Evolutionary conservation across 148 eudicot genomes (phyloP).

Genomic region (Rhododendron griersonianum): DNA sequence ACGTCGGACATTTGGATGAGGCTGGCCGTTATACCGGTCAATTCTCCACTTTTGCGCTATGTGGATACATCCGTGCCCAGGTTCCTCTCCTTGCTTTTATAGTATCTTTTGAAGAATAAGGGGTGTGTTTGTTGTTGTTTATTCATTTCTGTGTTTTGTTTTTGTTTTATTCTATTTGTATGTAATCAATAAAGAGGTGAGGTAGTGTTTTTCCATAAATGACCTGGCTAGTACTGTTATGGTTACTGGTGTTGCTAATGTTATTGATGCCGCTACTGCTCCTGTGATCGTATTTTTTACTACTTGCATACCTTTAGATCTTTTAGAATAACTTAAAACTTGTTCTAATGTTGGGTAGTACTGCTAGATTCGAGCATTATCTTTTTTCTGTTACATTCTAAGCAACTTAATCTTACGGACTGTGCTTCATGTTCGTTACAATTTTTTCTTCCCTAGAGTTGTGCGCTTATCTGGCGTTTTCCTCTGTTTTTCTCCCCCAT

Average conservation of each 20-base stretch:
- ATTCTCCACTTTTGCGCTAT: conserved; percentile 66
- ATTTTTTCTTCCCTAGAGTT: neutral
- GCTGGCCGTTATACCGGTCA: conserved; percentile 53
- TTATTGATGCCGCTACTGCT: neutral
- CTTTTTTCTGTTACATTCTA: too few species aligned
- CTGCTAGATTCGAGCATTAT: too few species aligned
- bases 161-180: neutral
- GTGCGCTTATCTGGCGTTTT: neutral
- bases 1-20: conserved; percentile 71
- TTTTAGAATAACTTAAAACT: neutral
- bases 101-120: neutral
- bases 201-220: neutral
- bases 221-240: neutral
- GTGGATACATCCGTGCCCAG: conserved; percentile 71
- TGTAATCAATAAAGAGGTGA: neutral
- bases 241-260: neutral
- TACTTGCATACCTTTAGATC: neutral
- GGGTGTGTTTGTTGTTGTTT: neutral
- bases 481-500: neutral
- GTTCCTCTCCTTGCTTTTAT: conserved; percentile 16
- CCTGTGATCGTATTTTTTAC: neutral
- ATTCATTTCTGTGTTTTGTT: neutral
- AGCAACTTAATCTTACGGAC: too few species aligned
- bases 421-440: neutral
- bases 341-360: too few species aligned